Base-by-base conservation (phyloP, 192 early-diverging fungal species). In the Entomortierella parvispora region DNA sequence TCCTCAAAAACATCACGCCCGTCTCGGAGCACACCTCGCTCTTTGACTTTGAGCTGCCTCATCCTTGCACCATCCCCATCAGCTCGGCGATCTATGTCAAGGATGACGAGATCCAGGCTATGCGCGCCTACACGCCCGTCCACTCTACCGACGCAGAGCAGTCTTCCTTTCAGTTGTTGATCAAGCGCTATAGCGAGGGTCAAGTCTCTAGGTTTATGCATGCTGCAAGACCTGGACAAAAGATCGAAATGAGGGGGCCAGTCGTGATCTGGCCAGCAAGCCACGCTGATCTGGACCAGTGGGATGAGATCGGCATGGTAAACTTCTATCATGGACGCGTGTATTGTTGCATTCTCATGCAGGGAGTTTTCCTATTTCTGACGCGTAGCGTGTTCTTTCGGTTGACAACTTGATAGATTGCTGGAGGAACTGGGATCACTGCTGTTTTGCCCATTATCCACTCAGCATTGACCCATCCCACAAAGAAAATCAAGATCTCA, bases 361-460 rank as follows among this genome's bases (percentile, higher is more conserved):
- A 15, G 8, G 15, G 59, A 12, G 7, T 81, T 40, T 43, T 44
- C 40, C 61, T 57, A 11, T 17, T 43, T 33, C 31, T 62, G 28
- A 18, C 29, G 37, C 20, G 7, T 10, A 31, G 17, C 28, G 18
- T 47, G 32, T 31, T 28, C 54, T 22, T 17, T 62, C 18, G 17
- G 14, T 54, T 44, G 65, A 44, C 22, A 33, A 48, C 25, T 46
- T 23, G 3, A 22, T 80, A 88, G 86, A 83, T 93, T 58, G 91
- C 90, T 45, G 92, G 92, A 71, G 92, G 92, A n/a, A 91, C 92
- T 2, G 92, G 92, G n/a, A 88, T 92, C 22, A 86, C 92, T 4
- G 91, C 91, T 34, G 86, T 93, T 82, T 83, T 89, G 67, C 86
- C 90, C 64, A 68, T 90, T 14, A 87, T 89, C 5, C 75, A 82